Base-by-base conservation (phyloP, 352 stramenopile genomes). In the Phytopythium boreale region DNA sequence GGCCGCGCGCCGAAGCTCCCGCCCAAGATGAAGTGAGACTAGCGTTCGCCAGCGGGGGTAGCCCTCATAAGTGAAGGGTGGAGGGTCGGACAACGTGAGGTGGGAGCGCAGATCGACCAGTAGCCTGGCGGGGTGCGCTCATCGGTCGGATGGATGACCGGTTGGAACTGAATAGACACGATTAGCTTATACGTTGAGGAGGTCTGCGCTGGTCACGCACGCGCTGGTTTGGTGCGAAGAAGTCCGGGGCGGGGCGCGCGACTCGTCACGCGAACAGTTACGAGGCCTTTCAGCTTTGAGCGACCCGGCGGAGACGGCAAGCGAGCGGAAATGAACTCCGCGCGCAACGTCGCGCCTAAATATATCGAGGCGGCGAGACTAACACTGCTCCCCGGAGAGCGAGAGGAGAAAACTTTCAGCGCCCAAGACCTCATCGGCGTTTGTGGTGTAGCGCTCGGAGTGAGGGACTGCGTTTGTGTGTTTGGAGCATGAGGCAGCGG, bases 1-100 rank as follows among this genome's bases (percentile, higher is more conserved):
- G 80, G 84, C 14, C 82, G 84, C 3, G 84, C 76, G 20, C 84
- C 84, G 27, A 88, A 91, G 59, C 63, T 88, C 29, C 65, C 68
- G 47, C 62, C 71, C 20, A 86, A 82, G 62, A 57, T 46, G 20
- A 60, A 60, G 36, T 56, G 46, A 53, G 46, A 7, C n/a, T 34
- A 34, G 29, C 29, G 29, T 3, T 34, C 29, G 29, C 29, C 7
- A 34, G 29, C 29, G 29, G 7, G 29, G 29, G 7, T 34, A 34
- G 7, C 29, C 29, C 7, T 34, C 29, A 8, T 3, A 7, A 34
- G 29, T 7, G 29, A 34, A 34, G 29, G 29, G 4, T 7, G 29
- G 29, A 7, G 29, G 29, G 7, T 8, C 29, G 7, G 29, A 7
- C 29, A 34, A 34, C 29, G 3, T 3, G 29, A 7, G 29, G 29